phyloP scores from a whole-genome alignment of 805 yeast species.

The Lipomyces yamanashiensis region DNA sequence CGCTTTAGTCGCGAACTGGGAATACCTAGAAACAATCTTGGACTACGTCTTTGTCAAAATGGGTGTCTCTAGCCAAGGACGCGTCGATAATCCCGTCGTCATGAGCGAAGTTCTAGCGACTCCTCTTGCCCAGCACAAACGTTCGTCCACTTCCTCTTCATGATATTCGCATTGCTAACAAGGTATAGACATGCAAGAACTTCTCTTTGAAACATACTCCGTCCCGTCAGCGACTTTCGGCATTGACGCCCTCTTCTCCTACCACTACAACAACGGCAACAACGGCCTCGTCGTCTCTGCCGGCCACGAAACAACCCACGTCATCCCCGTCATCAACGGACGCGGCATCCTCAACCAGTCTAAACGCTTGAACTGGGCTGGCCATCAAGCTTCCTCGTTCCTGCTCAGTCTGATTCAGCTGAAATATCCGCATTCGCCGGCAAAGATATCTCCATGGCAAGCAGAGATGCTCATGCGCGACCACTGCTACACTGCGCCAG shows the following conservation, averaged over 20 bases:
- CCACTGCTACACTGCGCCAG: slow-evolving; percentile 72
- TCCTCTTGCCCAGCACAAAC: slow-evolving; percentile 69
- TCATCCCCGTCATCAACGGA: slow-evolving; percentile 81
- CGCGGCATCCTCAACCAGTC: slow-evolving; percentile 66
- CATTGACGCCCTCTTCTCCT: slow-evolving; percentile 80
- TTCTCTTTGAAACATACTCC: slow-evolving; percentile 81
- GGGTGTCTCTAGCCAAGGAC: slow-evolving; percentile 60
- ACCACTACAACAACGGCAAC: slow-evolving; percentile 56
- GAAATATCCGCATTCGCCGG: slow-evolving; percentile 92
- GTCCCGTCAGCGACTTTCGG: slow-evolving; percentile 80
- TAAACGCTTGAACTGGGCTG: slow-evolving; percentile 92
- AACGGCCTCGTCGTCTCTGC: slow-evolving; percentile 80
- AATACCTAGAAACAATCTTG: slow-evolving; percentile 74
- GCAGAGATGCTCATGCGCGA: slow-evolving; percentile 71
- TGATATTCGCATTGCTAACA: neutral
- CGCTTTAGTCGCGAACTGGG: slow-evolving; percentile 88
- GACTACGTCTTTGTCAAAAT: slow-evolving; percentile 84
- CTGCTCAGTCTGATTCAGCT: slow-evolving; percentile 66
- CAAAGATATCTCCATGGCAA: slow-evolving; percentile 66
- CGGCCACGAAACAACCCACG: slow-evolving; percentile 80
- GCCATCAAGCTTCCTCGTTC: slow-evolving; percentile 69
- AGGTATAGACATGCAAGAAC: slow-evolving; percentile 61
- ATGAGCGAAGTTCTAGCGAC: slow-evolving; percentile 79
- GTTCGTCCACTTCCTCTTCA: slow-evolving; percentile 35
- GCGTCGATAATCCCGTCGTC: slow-evolving; percentile 76